Percentiles rank a stretch among this genome's conserved stretches.
Conservation (phyloP, 1,139 yeast species). For the Sugiyamaella paludigena region DNA sequence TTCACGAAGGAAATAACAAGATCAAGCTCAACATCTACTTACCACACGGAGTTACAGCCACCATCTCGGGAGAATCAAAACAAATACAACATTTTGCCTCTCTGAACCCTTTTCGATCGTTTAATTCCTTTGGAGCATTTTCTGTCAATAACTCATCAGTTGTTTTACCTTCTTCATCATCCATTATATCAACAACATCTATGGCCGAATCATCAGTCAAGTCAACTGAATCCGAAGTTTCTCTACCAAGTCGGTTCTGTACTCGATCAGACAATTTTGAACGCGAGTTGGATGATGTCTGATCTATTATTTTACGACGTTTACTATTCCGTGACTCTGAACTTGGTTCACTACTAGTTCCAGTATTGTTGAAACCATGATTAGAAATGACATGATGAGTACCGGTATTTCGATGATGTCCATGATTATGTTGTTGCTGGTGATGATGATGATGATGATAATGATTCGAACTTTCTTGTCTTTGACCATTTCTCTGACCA, state of each 20-base stretch:
- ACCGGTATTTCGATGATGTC: background rate
- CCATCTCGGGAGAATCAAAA: constrained; percentile 35
- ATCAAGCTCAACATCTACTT: too few relatives aligned
- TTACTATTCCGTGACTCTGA: too few relatives aligned
- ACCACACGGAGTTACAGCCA: constrained; percentile 40
- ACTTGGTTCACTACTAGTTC: too few relatives aligned
- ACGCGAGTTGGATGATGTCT: too few relatives aligned
- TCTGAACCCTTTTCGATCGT: constrained; percentile 20
- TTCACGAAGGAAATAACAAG: too few relatives aligned
- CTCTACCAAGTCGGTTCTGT: constrained; percentile 2
- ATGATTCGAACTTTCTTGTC: background rate
- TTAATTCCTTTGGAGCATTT: constrained; percentile 21
- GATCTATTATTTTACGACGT: too few relatives aligned
- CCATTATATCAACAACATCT: constrained; percentile 10
- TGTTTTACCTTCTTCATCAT: constrained; percentile 12
- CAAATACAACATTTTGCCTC: constrained; percentile 37
- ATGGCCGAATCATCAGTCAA: constrained; percentile 5
- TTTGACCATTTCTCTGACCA: background rate
- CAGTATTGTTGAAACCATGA: too few relatives aligned
- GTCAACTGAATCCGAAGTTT: constrained; percentile 10
- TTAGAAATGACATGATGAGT: too few relatives aligned
- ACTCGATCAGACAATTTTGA: background rate
- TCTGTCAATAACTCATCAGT: constrained; percentile 13
- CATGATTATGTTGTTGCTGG: too few relatives aligned
- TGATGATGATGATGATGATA: background rate